A percentile compares a stretch with the other conserved stretches of the same genome.
phyloP scores from a whole-genome alignment of 2,329 filamentous ascomycete species.

The Fusarium staphyleae region DNA sequence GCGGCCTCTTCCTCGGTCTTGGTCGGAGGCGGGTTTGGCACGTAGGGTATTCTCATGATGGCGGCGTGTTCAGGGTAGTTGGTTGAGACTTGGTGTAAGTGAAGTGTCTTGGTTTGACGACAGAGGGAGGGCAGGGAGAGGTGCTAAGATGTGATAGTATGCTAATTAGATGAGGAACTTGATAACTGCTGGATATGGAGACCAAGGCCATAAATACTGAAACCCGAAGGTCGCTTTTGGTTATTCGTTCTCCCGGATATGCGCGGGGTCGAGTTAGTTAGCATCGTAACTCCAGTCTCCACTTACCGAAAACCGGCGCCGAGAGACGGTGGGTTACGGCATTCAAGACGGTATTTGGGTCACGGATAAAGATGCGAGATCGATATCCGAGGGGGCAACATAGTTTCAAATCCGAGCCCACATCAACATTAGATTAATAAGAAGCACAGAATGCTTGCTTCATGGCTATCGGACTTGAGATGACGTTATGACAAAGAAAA shows the following conservation, averaged over 20 bases:
- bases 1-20: conserved; percentile 56
- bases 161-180: not conserved
- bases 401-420: too few species aligned
- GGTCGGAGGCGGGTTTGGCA: conserved; percentile 58
- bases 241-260: conserved; percentile 41
- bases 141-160: not conserved
- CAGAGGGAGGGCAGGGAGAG: not conserved
- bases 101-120: not conserved
- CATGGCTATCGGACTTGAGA: too few species aligned
- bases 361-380: not conserved
- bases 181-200: not conserved
- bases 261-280: conserved; percentile 37
- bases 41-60: conserved; percentile 73
- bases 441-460: too few species aligned
- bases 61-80: conserved; percentile 23
- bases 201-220: not conserved
- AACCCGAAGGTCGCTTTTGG: conserved; percentile 28
- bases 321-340: conserved; percentile 26
- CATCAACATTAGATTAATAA: too few species aligned
- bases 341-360: not conserved
- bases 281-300: conserved; percentile 39
- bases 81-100: conserved; percentile 15
- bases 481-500: too few species aligned
- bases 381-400: too few species aligned
- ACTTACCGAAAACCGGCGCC: conserved; percentile 40